Base-by-base conservation (phyloP, 805 yeast species). In the Zygotorulaspora sp. region DNA sequence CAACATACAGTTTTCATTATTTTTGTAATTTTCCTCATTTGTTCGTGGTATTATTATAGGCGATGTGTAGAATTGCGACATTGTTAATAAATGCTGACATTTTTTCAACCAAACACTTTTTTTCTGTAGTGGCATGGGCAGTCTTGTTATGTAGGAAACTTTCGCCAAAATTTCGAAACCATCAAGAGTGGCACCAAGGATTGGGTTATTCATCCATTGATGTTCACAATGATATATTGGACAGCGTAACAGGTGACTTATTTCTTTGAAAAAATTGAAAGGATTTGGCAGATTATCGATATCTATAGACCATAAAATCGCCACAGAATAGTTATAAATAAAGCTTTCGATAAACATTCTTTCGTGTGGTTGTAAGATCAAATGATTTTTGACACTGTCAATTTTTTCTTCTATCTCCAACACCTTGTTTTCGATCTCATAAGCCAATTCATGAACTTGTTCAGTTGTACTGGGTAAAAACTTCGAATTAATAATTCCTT, bases 171-270 rank as follows among this genome's bases (percentile, higher is more conserved):
- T 31, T 38, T 66, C 69, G 41, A 52, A 66, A 0, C 66, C 46
- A 9, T 57, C 65, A 3, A 55, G 45, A 1, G 68, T 58, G 5
- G 69, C 62, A 1, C 72, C 72, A 7, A 64, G 41, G 0, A 67
- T 61, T 0, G 72, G 72, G 40, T 67, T 65, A 38, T 66, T 67
- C 68, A 66, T 64, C 70, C 70, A 67, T n/a, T 49, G 48, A n/a
- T 61, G 62, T 10, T 56, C 59, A 42, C 66, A 57, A 18, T 58
- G 52, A 42, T 61, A 66, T 3, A 70, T 40, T 10, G 70, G 72
- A 2, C 52, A 43, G 21, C 61, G 58, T 34, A 67, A 53, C 17
- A 52, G 47, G 10, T 57, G 52, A 36, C 58, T 57, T 32, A 59
- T 57, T 2, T 61, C 58, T 25, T 47, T 48, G 41, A 63, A 71